Base-by-base conservation (phyloP, 2,329 filamentous ascomycete species). In the Aureobasidium lini region DNA sequence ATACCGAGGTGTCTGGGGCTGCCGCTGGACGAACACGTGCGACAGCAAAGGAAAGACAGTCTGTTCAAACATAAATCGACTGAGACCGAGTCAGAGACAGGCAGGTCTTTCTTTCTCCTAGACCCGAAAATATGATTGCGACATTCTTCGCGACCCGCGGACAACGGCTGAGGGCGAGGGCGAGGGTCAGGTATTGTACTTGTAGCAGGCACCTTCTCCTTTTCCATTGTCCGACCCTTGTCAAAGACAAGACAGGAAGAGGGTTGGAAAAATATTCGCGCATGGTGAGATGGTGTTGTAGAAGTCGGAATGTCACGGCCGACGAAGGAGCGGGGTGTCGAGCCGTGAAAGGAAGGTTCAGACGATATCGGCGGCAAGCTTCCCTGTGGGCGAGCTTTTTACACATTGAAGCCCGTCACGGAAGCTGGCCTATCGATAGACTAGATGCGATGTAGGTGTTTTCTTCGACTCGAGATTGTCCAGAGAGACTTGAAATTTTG, bases 361-460 rank as follows among this genome's bases (percentile, higher is more conserved):
- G 18, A 37, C 53, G 53, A 57, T 23, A 29, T 28, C 9, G 42
- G 42, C 16, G 42, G 28, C 39, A 42, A 42, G 39, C 39, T 42
- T 13, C 39, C 39, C n/a, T 42, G 11, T 1, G 23, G 23, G 23
- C 23, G 23, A 39, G 23, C 16, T 56, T 39, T 57, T 57, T 57
- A 43, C 53, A 46, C 53, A 57, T 57, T 11, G 40, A 36, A 44
- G 52, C 1, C 28, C 39, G 52, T 56, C 39, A 56, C 37, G 29
- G 39, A 57, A 29, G 53, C 53, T 57, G 53, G 53, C 53, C 53
- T 47, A 57, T 57, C 52, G 53, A 47, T 56, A 36, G 10, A 56
- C 29, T 28, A 28, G 6, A 36, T 43, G 36, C 39, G 52, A 56
- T 34, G 52, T 34, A 29, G 39, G 29, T 36, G 15, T 29, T 44